Conservation (phyloP, 129 eudicot genomes). For the Chrysanthemum lavandulifolium region DNA sequence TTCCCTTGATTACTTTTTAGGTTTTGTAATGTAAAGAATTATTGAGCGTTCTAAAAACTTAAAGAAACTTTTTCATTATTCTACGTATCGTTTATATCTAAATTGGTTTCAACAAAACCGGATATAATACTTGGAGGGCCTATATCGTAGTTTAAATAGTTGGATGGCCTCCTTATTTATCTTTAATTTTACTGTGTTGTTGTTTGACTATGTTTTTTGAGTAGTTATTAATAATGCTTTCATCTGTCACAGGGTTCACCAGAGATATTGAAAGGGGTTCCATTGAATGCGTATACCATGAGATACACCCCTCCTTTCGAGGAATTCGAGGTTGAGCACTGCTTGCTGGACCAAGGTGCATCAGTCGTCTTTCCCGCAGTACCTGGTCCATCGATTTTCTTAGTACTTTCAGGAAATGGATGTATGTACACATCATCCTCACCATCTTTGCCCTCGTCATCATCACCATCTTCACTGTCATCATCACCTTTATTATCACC, state of each 20-base stretch:
- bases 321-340: conserved; percentile 85
- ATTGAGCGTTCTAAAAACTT: too few relatives aligned
- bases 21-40: too few relatives aligned
- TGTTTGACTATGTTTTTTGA: too few relatives aligned
- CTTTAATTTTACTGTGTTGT: not conserved
- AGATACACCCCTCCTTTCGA: conserved; percentile 84
- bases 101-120: too few relatives aligned
- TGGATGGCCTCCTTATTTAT: too few relatives aligned
- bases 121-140: too few relatives aligned
- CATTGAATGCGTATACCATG: conserved; percentile 38
- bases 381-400: conserved; percentile 68
- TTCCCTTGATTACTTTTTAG: too few relatives aligned
- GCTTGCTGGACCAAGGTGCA: conserved; percentile 44
- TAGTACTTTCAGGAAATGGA: conserved; percentile 67
- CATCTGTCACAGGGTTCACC: conserved; percentile 57
- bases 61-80: too few relatives aligned
- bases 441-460: not conserved
- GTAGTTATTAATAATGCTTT: not conserved
- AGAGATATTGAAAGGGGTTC: conserved; percentile 57
- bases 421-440: conserved; percentile 31
- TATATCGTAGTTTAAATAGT: too few relatives aligned
- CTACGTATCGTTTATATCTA: too few relatives aligned
- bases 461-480: not conserved
- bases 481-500: not conserved
- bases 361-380: conserved; percentile 52